phyloP scores from a whole-genome alignment of 371 early-diverging fungal species.

The Mortierella sp. region DNA sequence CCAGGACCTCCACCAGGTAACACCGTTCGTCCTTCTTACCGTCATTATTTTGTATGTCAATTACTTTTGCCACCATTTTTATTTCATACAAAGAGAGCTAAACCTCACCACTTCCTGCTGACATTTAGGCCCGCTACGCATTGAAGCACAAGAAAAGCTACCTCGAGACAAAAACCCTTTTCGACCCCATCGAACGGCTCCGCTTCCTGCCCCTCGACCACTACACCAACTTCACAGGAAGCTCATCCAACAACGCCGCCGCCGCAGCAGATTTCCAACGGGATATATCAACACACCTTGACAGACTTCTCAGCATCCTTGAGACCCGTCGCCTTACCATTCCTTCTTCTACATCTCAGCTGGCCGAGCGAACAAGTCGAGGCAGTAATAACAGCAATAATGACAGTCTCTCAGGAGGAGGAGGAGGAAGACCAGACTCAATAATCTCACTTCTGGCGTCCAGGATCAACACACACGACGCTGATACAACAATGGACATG shows the following conservation, averaged over 20 bases:
- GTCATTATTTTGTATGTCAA: no score
- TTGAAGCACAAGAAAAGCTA: constrained; percentile 34
- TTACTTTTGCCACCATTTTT: background rate
- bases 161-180: constrained; percentile 32
- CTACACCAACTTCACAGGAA: background rate
- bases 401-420: background rate
- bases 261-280: constrained; percentile 29
- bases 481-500: constrained; percentile 8
- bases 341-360: background rate
- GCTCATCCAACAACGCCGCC: background rate
- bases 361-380: background rate
- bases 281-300: constrained; percentile 33
- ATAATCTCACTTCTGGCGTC: constrained; percentile 7
- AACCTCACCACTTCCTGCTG: background rate
- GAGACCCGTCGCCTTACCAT: constrained; percentile 23
- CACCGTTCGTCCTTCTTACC: background rate
- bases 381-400: background rate
- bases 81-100: no score
- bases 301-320: constrained; percentile 36
- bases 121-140: constrained; percentile 26
- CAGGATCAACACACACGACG: background rate
- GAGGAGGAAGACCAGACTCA: background rate
- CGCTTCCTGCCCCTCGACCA: constrained; percentile 44
- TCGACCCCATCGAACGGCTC: constrained; percentile 39
- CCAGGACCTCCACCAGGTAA: constrained; percentile 31